These are phyloP conservation scores for Ustilago bromivora DNA, from an alignment of 1,284 basidiomycete genomes.

Conservation along the genomic window DNA sequence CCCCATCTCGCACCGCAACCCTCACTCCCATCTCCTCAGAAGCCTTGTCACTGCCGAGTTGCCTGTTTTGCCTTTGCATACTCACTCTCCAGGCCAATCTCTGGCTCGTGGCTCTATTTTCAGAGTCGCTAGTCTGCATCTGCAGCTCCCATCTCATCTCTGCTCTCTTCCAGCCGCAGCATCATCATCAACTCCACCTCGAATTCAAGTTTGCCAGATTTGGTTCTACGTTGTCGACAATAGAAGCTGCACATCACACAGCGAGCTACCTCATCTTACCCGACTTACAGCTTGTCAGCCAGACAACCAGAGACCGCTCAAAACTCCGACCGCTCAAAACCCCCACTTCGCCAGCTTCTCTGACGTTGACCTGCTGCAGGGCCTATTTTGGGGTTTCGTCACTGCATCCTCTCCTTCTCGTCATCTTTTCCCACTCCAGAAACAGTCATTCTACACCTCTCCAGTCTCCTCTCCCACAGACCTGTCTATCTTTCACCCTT, in stretches of 20 bases:
- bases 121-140: neutral
- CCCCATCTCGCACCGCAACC: neutral
- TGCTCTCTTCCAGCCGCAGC: slow-evolving; percentile 6
- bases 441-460: slow-evolving; percentile 4
- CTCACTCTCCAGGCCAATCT: neutral
- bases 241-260: neutral
- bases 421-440: slow-evolving; percentile 1
- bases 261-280: neutral
- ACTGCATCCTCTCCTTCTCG: slow-evolving; percentile 10
- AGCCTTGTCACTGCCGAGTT: neutral
- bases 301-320: neutral
- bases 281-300: neutral
- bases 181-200: slow-evolving; percentile 1
- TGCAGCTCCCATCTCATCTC: slow-evolving; percentile 25
- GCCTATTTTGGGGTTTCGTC: slow-evolving; percentile 20
- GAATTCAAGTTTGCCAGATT: neutral
- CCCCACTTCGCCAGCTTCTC: slow-evolving; percentile 6
- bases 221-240: neutral
- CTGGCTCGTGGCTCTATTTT: slow-evolving; percentile 18
- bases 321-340: neutral
- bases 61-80: neutral
- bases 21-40: no score
- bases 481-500: neutral
- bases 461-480: neutral
- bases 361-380: slow-evolving; percentile 29